A percentile compares a stretch with the other conserved stretches of the same genome.
These are phyloP conservation scores for Ceratobasidium sp. DNA, from an alignment of 1,284 basidiomycete species.

Conservation along the genomic window DNA sequence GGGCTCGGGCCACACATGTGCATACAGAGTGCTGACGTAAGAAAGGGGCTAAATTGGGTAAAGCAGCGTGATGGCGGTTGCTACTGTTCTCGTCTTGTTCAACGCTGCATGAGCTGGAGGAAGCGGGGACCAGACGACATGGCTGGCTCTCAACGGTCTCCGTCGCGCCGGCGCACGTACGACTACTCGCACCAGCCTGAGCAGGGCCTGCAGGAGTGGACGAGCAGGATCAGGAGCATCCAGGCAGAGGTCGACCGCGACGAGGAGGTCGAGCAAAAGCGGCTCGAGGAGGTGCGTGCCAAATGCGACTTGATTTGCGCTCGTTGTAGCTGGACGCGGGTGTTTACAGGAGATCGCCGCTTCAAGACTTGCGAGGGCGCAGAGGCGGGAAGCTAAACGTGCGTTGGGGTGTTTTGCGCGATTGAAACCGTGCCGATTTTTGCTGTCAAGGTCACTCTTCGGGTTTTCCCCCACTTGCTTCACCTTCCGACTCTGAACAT, in stretches of 20 bases:
- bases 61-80: constrained; percentile 8
- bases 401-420: background rate
- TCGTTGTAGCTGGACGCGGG: background rate
- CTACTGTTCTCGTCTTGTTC: constrained; percentile 3
- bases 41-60: constrained; percentile 36
- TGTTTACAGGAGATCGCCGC: constrained; percentile 69
- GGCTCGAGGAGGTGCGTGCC: constrained; percentile 63
- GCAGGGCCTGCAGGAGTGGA: constrained; percentile 66
- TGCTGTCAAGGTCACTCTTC: constrained; percentile 24
- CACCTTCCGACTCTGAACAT: background rate
- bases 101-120: constrained; percentile 26
- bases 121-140: constrained; percentile 38
- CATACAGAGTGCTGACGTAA: constrained; percentile 3
- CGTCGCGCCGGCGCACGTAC: constrained; percentile 28
- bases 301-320: background rate
- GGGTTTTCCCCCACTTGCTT: constrained; percentile 2
- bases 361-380: constrained; percentile 68
- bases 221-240: constrained; percentile 77
- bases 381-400: constrained; percentile 45
- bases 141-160: constrained; percentile 12
- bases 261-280: constrained; percentile 75
- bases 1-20: background rate
- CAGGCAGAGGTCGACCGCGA: constrained; percentile 81
- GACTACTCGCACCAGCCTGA: constrained; percentile 36
- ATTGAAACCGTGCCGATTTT: background rate